Evolutionary conservation across 768 basidiomycete genomes (phyloP).

Genomic region (Calocybe indica): DNA sequence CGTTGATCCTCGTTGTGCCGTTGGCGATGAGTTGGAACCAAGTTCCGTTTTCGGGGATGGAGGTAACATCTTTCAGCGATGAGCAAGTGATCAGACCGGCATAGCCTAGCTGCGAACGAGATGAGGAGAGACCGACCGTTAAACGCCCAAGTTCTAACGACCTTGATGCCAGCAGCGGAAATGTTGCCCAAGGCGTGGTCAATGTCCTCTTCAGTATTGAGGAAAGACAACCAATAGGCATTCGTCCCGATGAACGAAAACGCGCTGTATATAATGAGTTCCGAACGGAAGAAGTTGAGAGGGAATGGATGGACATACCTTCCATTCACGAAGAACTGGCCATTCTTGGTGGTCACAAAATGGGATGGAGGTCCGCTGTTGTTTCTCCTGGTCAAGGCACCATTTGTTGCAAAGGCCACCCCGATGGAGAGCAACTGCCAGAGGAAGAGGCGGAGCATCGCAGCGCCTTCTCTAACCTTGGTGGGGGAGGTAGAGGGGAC

Average conservation of each 20-base stretch:
- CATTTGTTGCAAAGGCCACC: conserved; percentile 24
- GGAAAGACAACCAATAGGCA: conserved; percentile 57
- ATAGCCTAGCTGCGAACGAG: no score
- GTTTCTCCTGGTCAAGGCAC: conserved; percentile 25
- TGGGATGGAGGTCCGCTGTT: conserved; percentile 17
- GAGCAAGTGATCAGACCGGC: background rate
- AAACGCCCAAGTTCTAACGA: conserved; percentile 68
- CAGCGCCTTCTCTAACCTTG: conserved; percentile 14
- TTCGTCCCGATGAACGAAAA: conserved; percentile 42
- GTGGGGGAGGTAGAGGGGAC: conserved; percentile 14
- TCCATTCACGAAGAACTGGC: conserved; percentile 51
- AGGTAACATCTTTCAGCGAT: conserved; percentile 1
- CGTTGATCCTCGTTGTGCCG: conserved; percentile 49
- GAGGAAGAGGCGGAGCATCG: conserved; percentile 26
- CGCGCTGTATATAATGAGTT: conserved; percentile 11
- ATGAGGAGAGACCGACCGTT: conserved; percentile 40
- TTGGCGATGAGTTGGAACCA: conserved; percentile 61
- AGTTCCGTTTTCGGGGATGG: conserved; percentile 48
- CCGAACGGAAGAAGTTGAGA: conserved; percentile 2
- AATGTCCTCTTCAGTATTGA: conserved; percentile 54
- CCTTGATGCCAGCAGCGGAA: conserved; percentile 46
- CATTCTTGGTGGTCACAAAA: conserved; percentile 40
- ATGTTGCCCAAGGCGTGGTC: conserved; percentile 53
- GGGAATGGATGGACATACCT: conserved; percentile 23
- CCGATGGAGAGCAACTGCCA: conserved; percentile 25